A percentile compares a stretch with the other conserved stretches of the same genome.
Conservation (phyloP, 495 filamentous ascomycete genomes). For the Evansstolkia leycettana region DNA sequence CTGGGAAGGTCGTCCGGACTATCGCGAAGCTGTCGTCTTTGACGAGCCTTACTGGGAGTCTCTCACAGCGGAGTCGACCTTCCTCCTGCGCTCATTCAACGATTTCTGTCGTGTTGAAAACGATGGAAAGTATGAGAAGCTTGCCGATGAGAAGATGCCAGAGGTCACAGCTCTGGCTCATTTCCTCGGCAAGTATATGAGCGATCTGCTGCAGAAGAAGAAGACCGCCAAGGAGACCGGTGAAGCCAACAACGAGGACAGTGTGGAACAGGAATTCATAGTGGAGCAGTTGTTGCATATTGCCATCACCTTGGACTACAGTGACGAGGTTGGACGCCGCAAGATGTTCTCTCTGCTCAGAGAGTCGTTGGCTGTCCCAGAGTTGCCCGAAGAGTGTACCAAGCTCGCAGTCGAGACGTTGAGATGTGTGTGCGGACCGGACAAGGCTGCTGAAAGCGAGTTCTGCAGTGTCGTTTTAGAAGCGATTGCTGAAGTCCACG, state of each 20-base stretch:
- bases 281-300: constrained; percentile 93
- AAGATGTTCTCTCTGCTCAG: constrained; percentile 89
- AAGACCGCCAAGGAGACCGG: constrained; percentile 38
- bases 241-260: constrained; percentile 66
- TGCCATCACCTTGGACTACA: constrained; percentile 81
- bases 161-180: constrained; percentile 84
- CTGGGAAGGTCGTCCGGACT: constrained; percentile 90
- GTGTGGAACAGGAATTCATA: constrained; percentile 79
- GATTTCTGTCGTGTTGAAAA: constrained; percentile 71
- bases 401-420: constrained; percentile 78
- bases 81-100: constrained; percentile 83
- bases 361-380: constrained; percentile 71
- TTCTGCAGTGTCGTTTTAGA: constrained; percentile 90
- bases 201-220: constrained; percentile 59
- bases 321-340: constrained; percentile 83
- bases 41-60: constrained; percentile 81
- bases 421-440: constrained; percentile 63
- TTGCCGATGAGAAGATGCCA: constrained; percentile 86
- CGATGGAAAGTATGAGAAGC: constrained; percentile 53
- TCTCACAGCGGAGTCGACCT: constrained; percentile 73
- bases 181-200: constrained; percentile 67
- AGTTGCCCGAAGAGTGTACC: constrained; percentile 85
- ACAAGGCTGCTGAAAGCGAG: constrained; percentile 72
- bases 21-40: constrained; percentile 68
- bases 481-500: constrained; percentile 90